Base-by-base conservation (phyloP, 164 flowering plant genomes). In the Vitis labrusca region DNA sequence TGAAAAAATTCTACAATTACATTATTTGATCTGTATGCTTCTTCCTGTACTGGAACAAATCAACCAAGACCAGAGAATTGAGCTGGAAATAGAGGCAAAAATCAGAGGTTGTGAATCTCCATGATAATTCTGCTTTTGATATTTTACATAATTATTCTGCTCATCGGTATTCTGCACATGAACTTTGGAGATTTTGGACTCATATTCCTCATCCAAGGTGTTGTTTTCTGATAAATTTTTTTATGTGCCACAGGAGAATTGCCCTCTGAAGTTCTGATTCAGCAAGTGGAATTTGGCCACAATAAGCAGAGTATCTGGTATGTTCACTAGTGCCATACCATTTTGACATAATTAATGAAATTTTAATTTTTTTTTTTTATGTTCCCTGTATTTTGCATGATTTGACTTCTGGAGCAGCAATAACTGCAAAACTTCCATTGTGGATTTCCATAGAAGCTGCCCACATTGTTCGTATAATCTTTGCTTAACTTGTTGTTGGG, bases 361-460 rank as follows among this genome's bases (percentile, higher is more conserved):
- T 13, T 55, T 57, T 29, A 9, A 37, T 7, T 12, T 49, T 3
- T 52, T 27, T 70, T 16, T 71, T 32, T 54, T 17, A 2, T 65
- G 14, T 59, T 68, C 44, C 14, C 32, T 47, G 12, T 76, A 50
- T 65, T 58, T 11, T 61, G 32, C 23, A 60, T 72, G 29, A 14
- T 61, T 74, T 64, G 51, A 37, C 54, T 69, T 63, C 49, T 66
- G 73, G 71, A 71, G 70, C 91, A 89, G 95, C 84, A 78, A 82
- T 76, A 85, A 81, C 62, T 88, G 94, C 82, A 83, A 77, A 77
- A 70, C 80, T 50, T 81, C 83, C 49, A 87, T 89, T 55, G 73
- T 81, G 54, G 88, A 89, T 81, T 77, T 83, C 70, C 90, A 89
- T 60, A 82, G 91, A 83, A 89, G 91, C 79, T 94, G 97, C 75